Evolutionary conservation across 164 flowering plant genomes (phyloP).

Genomic region (Paratinospora sagittata): DNA sequence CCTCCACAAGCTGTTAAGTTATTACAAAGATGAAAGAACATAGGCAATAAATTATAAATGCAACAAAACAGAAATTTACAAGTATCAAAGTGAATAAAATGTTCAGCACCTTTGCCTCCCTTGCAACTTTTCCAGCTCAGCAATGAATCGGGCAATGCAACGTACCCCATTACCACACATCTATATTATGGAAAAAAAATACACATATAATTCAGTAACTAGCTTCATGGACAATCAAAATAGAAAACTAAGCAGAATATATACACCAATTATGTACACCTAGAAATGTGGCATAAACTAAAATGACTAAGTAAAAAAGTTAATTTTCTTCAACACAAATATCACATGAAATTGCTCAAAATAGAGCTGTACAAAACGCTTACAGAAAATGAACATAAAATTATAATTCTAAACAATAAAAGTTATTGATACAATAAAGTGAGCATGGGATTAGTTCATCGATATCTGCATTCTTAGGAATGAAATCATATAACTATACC

Average conservation of each 20-base stretch:
- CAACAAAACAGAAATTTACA: not conserved
- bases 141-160: slow-evolving; percentile 90
- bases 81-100: not conserved
- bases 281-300: not conserved
- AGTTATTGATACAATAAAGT: not conserved
- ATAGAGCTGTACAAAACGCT: not conserved
- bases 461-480: too few species aligned
- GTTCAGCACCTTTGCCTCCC: slow-evolving; percentile 62
- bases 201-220: not conserved
- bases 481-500: too few species aligned
- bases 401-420: not conserved
- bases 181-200: slow-evolving; percentile 24
- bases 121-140: slow-evolving; percentile 67
- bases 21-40: not conserved
- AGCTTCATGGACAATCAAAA: slow-evolving; percentile 5
- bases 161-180: slow-evolving; percentile 99
- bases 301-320: not conserved
- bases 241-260: not conserved
- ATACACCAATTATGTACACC: not conserved
- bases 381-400: not conserved
- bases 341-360: not conserved
- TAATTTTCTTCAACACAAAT: not conserved
- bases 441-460: not conserved
- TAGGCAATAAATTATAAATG: too few species aligned
- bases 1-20: too few species aligned